Evolutionary conservation across 805 yeast genomes (phyloP).

Genomic region (Wickerhamiella sergipiensis): DNA sequence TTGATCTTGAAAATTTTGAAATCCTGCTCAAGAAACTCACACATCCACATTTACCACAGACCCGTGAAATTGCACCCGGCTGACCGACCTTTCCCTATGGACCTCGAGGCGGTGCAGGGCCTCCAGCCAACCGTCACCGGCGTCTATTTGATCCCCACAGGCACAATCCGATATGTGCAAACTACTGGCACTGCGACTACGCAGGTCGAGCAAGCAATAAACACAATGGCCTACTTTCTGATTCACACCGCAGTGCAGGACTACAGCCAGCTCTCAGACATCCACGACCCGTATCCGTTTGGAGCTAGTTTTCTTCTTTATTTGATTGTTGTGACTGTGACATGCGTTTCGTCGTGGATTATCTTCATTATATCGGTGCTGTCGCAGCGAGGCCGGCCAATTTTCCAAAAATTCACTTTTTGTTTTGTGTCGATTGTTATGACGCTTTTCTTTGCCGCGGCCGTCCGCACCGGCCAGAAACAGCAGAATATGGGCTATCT

Average conservation of each 20-base stretch:
- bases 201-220: background rate
- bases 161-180: background rate
- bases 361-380: background rate
- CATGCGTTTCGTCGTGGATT: background rate
- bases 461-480: background rate
- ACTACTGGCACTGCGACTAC: background rate
- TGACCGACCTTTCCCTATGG: background rate
- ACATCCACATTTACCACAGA: background rate
- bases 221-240: background rate
- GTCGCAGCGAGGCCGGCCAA: background rate
- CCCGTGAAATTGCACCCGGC: background rate
- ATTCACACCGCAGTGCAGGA: background rate
- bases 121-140: background rate
- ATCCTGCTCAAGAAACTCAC: background rate
- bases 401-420: background rate
- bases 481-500: background rate
- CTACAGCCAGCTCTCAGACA: background rate
- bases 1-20: background rate
- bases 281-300: background rate
- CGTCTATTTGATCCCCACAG: background rate
- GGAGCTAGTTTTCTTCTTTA: background rate
- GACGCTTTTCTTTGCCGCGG: background rate
- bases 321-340: background rate
- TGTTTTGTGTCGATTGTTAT: background rate
- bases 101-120: background rate